Base-by-base conservation (phyloP, 768 basidiomycete genomes). In the Phaeotremella fagi region DNA sequence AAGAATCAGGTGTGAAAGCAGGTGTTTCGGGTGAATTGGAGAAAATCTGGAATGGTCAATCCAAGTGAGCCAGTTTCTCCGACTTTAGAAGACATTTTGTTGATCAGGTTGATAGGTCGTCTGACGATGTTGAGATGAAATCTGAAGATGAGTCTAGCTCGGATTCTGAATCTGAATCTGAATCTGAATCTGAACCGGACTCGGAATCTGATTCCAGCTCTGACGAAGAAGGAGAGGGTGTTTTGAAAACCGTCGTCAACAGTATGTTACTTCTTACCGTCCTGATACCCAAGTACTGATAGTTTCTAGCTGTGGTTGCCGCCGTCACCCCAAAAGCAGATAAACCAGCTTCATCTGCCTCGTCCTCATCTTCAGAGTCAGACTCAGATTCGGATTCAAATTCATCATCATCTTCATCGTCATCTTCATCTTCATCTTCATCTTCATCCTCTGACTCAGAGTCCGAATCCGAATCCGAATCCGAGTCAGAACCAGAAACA, bases 81-180 rank as follows among this genome's bases (percentile, higher is more conserved):
- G n/a, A n/a, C n/a, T n/a, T n/a, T n/a, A n/a, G n/a, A n/a, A n/a
- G n/a, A n/a, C n/a, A n/a, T n/a, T 25, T 48, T 45, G 16, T 16
- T 29, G 44, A 31, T 54, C 37, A 15, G 4, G 38, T 6, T 41
- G 38, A 37, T 11, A 52, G 47, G 20, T 27, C n/a, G 41, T 45
- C 31, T 35, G 57, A 60, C 9, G 61, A 61, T 55, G 54, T 59
- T 16, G 57, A 67, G 45, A 58, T 60, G 59, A n/a, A n/a, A n/a
- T n/a, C n/a, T n/a, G 52, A 49, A 9, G 50, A 50, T 24, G 59
- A 52, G 27, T 50, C 52, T 7, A 51, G 52, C 37, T 54, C 49
- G 16, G 52, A 55, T 4, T 44, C 42, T n/a, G 48, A 52, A 22
- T 36, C 42, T 0, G 24, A 24, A 16, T 49, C 22, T 5, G 24